phyloP scores from a whole-genome alignment of 2,329 filamentous ascomycete species.

The Ascochyta rabiei region DNA sequence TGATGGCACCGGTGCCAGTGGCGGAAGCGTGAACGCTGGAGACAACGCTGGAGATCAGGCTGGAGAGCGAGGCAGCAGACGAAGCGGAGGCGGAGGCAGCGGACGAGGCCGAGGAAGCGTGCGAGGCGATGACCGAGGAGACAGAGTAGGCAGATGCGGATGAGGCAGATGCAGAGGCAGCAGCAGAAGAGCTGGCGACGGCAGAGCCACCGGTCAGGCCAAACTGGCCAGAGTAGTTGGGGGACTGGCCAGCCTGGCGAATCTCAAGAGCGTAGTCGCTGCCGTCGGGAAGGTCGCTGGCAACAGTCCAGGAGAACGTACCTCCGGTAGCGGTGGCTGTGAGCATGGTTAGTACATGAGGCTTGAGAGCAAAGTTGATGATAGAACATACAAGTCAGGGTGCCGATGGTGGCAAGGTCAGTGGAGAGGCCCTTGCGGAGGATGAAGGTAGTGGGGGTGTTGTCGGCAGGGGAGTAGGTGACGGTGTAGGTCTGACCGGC shows the following conservation, averaged over 20 bases:
- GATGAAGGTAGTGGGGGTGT: conserved; percentile 59
- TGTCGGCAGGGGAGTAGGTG: conserved; percentile 55
- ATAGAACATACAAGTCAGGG: conserved; percentile 54
- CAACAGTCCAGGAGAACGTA: conserved; percentile 59
- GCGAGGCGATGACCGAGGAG: conserved; percentile 20
- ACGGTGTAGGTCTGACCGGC: conserved; percentile 58
- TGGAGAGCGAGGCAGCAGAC: conserved; percentile 38
- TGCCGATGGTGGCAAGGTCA: conserved; percentile 58
- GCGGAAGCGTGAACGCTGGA: conserved; percentile 33
- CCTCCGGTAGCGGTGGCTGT: conserved; percentile 53
- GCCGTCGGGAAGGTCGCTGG: conserved; percentile 50
- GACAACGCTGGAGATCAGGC: conserved; percentile 33
- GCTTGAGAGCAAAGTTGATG: not conserved
- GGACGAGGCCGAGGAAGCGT: conserved; percentile 20
- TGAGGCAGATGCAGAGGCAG: conserved; percentile 27
- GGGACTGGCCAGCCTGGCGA: conserved; percentile 53
- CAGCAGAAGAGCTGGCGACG: conserved; percentile 30
- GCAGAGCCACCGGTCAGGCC: conserved; percentile 41
- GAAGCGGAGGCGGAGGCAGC: conserved; percentile 20
- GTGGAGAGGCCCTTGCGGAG: conserved; percentile 59
- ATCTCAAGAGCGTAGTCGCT: conserved; percentile 66
- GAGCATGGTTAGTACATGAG: conserved; percentile 18
- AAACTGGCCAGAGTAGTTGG: conserved; percentile 64
- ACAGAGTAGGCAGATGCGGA: conserved; percentile 27
- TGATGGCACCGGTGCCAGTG: conserved; percentile 23